A percentile compares a stretch with the other conserved stretches of the same genome.
These are phyloP conservation scores for Penicillium manginii DNA, from an alignment of 495 filamentous ascomycete species.

Conservation along the genomic window DNA sequence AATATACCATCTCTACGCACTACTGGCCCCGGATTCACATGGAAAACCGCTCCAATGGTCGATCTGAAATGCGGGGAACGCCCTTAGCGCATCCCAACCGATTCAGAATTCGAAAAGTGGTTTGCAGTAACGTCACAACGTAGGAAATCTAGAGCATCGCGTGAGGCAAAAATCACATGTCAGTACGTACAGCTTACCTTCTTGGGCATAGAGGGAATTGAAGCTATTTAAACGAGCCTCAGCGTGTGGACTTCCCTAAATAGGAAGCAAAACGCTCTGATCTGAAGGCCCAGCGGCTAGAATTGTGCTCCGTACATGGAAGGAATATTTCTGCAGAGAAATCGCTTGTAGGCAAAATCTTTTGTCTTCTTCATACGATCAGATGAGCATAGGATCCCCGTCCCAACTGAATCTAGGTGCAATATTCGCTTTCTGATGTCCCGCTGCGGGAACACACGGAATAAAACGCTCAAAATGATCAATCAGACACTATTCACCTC, in stretches of 20 bases:
- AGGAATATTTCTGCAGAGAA: neutral
- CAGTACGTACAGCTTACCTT: slow-evolving; percentile 7
- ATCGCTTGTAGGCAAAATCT: neutral
- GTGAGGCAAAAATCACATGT: slow-evolving; percentile 12
- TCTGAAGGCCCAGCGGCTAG: neutral
- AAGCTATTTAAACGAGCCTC: neutral
- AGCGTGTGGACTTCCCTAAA: slow-evolving; percentile 9
- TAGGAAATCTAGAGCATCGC: neutral
- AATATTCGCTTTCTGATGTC: neutral
- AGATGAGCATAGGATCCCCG: neutral
- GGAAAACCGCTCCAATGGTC: slow-evolving; percentile 6
- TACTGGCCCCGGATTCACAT: slow-evolving; percentile 11
- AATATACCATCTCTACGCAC: neutral
- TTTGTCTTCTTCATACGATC: neutral
- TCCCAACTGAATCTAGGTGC: neutral
- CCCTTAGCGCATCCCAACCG: slow-evolving; percentile 16
- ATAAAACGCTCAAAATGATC: too few relatives aligned
- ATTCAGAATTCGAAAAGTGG: slow-evolving; percentile 4
- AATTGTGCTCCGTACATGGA: neutral
- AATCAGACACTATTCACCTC: neutral
- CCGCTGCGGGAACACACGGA: too few relatives aligned
- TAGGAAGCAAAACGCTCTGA: neutral
- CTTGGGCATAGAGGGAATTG: slow-evolving; percentile 22
- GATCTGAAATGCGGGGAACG: slow-evolving; percentile 19
- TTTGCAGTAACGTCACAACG: slow-evolving; percentile 5